Conservation (phyloP, 257 asterid genomes). For the Solanum corneliomulleri region DNA sequence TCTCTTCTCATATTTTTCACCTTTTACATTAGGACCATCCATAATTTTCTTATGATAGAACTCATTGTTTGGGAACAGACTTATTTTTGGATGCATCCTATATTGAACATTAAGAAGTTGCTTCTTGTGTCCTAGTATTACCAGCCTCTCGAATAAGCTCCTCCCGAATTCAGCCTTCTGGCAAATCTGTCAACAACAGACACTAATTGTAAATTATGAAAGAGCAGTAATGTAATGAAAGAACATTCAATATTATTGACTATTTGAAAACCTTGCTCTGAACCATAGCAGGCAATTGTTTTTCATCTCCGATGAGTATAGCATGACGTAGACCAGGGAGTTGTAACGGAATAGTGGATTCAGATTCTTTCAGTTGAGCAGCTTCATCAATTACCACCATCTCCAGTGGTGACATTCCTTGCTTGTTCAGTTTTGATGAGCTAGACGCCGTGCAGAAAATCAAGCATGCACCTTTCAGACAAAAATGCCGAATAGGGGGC, state of each 20-base stretch:
- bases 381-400: slow-evolving; percentile 55
- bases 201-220: not conserved
- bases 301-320: slow-evolving; percentile 52
- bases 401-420: slow-evolving; percentile 14
- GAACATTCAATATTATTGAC: not conserved
- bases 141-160: slow-evolving; percentile 57
- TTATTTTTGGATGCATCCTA: slow-evolving; percentile 50
- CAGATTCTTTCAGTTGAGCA: slow-evolving; percentile 56
- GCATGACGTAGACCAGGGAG: slow-evolving; percentile 41
- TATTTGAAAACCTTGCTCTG: slow-evolving; percentile 11
- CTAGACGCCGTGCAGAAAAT: slow-evolving; percentile 43
- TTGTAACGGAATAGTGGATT: slow-evolving; percentile 39
- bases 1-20: slow-evolving; percentile 1
- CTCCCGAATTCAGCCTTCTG: slow-evolving; percentile 29
- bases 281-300: slow-evolving; percentile 49
- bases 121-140: slow-evolving; percentile 29
- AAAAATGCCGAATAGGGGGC: not conserved
- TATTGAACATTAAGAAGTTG: slow-evolving; percentile 43
- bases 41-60: slow-evolving; percentile 27
- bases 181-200: slow-evolving; percentile 17
- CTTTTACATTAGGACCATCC: slow-evolving; percentile 34
- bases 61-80: slow-evolving; percentile 38
- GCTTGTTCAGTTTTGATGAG: slow-evolving; percentile 15
- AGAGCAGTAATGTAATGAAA: not conserved
- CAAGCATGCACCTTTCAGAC: slow-evolving; percentile 14